Base-by-base conservation (phyloP, 2,329 filamentous ascomycete genomes). In the Huntiella moniliformis region DNA sequence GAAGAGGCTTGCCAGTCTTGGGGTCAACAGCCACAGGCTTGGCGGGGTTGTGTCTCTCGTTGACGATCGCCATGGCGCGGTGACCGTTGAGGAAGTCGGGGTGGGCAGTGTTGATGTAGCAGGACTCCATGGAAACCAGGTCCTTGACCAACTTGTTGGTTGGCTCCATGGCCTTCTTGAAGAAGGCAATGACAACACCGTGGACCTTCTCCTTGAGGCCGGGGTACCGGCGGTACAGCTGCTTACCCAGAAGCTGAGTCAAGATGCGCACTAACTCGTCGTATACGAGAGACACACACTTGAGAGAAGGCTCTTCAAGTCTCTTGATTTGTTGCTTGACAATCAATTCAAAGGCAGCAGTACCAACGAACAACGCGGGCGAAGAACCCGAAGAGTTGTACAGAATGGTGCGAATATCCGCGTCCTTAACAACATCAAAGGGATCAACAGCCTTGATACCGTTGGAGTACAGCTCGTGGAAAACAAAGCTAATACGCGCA, bases 331-430 rank as follows among this genome's bases (percentile, higher is more conserved):
- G 87, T 61, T 95, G 85, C 72, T 96, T 98, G 54, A 96, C 88
- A 55, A 98, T 95, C 53, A 95, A 70, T 63, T 98, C 91, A 56
- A 98, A 98, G n/a, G 91, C 91, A 5, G 84, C 92, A 5, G 91
- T 96, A 47, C 91, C 91, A 28, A 98, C 91, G 58, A 98, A 98
- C 5, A 98, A 75, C 2, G 91, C 88, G 0, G 91, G 91, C 1
- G 88, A 94, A 28, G 91, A 91, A 59, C 91, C 91, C n/a, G 91
- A 96, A 17, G 91, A 96, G 73, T 98, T 98, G 75, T 93, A 93
- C 6, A 98, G 74, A 51, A 95, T 88, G 17, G 85, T 96, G 54
- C 92, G 81, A 56, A 98, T 98, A 58, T 98, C 91, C 50, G 88
- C 79, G 61, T 98, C 91, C 67, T 96, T 98, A 62, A 96, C 86